Base-by-base conservation (phyloP, 768 basidiomycete species). In the Phlebiopsis gigantea region DNA sequence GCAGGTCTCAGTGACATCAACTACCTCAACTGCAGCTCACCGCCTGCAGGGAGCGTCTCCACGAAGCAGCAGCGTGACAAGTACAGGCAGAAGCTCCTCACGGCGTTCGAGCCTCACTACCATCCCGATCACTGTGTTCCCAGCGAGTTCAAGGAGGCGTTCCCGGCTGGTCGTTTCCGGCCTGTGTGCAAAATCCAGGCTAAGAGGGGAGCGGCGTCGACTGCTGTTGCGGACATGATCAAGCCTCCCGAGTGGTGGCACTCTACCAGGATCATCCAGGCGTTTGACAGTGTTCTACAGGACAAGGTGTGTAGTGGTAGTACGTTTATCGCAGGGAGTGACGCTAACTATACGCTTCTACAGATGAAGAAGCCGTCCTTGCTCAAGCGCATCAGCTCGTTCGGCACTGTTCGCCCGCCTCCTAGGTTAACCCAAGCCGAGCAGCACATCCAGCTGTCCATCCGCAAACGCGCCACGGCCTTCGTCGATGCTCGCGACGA, bases 181-280 rank as follows among this genome's bases (percentile, higher is more conserved):
- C 92, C 92, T 9, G 83, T 94, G 34, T 94, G 92, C 77, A 90
- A 90, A 69, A 92, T 95, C 57, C 88, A 90, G 64, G 86, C 90
- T 5, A 92, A 91, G 72, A 48, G 86, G 89, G 21, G 85, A 83
- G 50, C 50, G 3, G 84, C 92, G 31, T 84, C 85, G 28, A 78
- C 90, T 43, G 84, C 88, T 30, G 88, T 93, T 14, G 92, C 92
- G 2, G 94, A 96, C 65, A 87, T 89, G 62, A 89, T 96, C 66
- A 88, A 90, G 65, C 78, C 91, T 39, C 94, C 94, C 0, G 85
- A 87, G 61, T 97, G 94, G 94, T 97, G 93, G 93, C 86, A 93
- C 64, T 90, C 89, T 29, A 91, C 90, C 2, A 84, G 87, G 47
- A 90, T 96, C 63, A 89, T 97, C 53, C 86, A 89, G 63, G 93